Base-by-base conservation (phyloP, 2,329 filamentous ascomycete genomes). In the Monosporascus sp. region DNA sequence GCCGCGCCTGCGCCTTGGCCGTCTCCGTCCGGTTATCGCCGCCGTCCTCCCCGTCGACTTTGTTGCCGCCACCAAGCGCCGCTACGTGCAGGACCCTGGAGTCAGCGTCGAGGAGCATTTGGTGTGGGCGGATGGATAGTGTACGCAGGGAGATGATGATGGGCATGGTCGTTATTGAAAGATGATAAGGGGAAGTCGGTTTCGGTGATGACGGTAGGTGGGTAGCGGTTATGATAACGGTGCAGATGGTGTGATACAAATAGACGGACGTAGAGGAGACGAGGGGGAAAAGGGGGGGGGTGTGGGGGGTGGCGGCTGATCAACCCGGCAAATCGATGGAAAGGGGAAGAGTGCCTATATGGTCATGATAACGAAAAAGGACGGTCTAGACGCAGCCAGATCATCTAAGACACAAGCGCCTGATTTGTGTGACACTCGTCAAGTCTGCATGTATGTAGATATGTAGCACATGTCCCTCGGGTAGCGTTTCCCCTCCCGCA, bases 1-100 rank as follows among this genome's bases (percentile, higher is more conserved):
- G 73, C 5, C 79, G 74, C 17, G 70, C 55, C 60, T 75, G 71
- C 22, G 74, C 68, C 62, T 78, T 79, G 50, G 73, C 69, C 59
- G 65, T 59, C 7, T 62, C 24, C 24, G 42, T 42, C 18, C 46
- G 37, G 41, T 48, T 48, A 39, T 50, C 34, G 44, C 48, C 36
- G 37, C 36, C 25, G 9, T 42, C 34, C 42, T 49, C 36, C 24
- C 37, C 22, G 8, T 44, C 50, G 48, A 37, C 41, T 38, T 47
- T 54, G 58, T 41, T 39, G 51, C 39, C 17, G 44, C 49, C 20
- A 37, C 49, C 48, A 37, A 15, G 6, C n/a, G n/a, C 17, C 24
- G 38, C 42, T 46, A 18, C 42, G 38, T 8, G 24, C 24, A 46
- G 42, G 24, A 31, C 15, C 14, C 20, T 15, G 42, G 8, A 25